Conservation (phyloP, 305 asterid species). For the Solanum chacoense region DNA sequence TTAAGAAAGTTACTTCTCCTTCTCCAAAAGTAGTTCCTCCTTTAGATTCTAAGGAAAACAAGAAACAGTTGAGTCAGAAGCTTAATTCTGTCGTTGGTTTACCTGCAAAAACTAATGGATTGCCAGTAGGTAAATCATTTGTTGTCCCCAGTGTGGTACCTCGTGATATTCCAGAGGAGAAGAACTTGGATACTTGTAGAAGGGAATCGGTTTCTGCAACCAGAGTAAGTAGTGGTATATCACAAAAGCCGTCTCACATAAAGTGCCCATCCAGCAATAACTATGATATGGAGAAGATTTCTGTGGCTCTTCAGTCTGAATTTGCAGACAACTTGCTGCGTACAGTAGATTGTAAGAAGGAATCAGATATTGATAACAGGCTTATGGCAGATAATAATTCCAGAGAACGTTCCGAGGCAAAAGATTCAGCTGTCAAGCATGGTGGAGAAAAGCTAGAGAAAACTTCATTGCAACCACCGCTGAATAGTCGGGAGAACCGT, state of each 20-base stretch:
- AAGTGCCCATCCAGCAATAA: constrained; percentile 45
- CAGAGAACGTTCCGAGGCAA: constrained; percentile 21
- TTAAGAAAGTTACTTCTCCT: constrained; percentile 34
- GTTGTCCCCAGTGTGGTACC: constrained; percentile 57
- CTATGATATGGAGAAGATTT: constrained; percentile 49
- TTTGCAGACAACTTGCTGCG: constrained; percentile 22
- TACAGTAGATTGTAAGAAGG: constrained; percentile 31
- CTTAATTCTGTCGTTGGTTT: constrained; percentile 33
- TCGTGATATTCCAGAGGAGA: constrained; percentile 52
- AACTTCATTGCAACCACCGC: constrained; percentile 25
- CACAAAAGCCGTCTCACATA: constrained; percentile 37
- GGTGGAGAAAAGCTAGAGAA: constrained; percentile 40
- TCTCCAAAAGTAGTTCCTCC: constrained; percentile 36
- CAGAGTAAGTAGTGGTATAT: constrained; percentile 29
- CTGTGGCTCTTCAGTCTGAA: constrained; percentile 36
- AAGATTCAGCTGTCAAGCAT: constrained; percentile 27
- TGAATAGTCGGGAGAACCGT: constrained; percentile 26
- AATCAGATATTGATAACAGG: constrained; percentile 29
- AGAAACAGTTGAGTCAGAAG: constrained; percentile 39
- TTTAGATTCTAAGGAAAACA: constrained; percentile 44
- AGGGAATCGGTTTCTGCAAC: constrained; percentile 43
- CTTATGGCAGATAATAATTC: constrained; percentile 18
- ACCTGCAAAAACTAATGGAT: constrained; percentile 37
- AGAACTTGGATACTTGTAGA: constrained; percentile 40
- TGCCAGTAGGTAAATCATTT: constrained; percentile 39